Evolutionary conservation across 2,329 filamentous ascomycete species (phyloP).

Genomic region (Alternaria panax): DNA sequence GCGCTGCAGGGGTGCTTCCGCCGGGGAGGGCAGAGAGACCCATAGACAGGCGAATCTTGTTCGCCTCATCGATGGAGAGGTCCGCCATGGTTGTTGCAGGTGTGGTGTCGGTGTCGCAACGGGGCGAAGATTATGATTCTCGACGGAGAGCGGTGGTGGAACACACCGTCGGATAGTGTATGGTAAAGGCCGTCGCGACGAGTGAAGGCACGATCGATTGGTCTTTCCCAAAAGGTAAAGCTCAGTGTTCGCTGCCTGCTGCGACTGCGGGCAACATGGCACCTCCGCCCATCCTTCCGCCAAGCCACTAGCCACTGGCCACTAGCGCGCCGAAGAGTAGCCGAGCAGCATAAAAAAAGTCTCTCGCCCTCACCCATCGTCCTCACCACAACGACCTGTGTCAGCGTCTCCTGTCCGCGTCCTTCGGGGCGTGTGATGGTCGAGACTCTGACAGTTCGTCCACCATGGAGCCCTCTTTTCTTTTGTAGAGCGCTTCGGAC

Average conservation of each 20-base stretch:
- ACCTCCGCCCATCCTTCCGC: conserved; percentile 13
- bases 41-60: conserved; percentile 86
- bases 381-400: conserved; percentile 77
- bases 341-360: conserved; percentile 41
- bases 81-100: conserved; percentile 37
- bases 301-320: conserved; percentile 31
- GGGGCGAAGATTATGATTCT: neutral
- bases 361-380: conserved; percentile 33
- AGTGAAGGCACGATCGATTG: neutral
- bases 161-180: neutral
- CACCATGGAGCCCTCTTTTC: conserved; percentile 75
- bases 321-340: conserved; percentile 24
- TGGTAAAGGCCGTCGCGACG: neutral
- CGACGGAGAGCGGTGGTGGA: neutral
- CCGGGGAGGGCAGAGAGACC: conserved; percentile 90
- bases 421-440: conserved; percentile 67
- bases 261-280: conserved; percentile 11
- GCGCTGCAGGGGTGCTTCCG: conserved; percentile 63
- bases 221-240: neutral
- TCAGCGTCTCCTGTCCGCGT: conserved; percentile 73
- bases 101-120: conserved; percentile 3
- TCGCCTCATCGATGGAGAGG: conserved; percentile 81
- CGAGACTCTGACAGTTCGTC: conserved; percentile 86
- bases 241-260: neutral
- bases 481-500: conserved; percentile 77